Conservation (phyloP, 2,329 filamentous ascomycete species). For the Neospermospora avenae region DNA sequence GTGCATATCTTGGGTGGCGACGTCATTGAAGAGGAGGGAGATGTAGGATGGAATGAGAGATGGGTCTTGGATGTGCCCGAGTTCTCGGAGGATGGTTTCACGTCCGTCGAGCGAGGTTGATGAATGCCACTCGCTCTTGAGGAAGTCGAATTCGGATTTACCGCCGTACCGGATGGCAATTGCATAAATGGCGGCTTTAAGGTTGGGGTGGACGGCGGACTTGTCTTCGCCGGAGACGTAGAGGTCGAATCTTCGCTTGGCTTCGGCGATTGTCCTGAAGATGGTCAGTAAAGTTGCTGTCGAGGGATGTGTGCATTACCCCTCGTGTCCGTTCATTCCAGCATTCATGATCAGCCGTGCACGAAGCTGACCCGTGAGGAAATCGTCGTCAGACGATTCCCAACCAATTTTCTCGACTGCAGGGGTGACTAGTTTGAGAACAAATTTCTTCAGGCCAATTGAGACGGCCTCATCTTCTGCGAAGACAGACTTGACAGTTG, state of each 20-base stretch:
- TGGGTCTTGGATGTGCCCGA: constrained; percentile 65
- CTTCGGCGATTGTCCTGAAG: constrained; percentile 64
- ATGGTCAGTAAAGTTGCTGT: constrained; percentile 24
- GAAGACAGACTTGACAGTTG: constrained; percentile 80
- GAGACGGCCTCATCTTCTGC: constrained; percentile 69
- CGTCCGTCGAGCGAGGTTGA: constrained; percentile 88
- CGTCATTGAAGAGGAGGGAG: constrained; percentile 77
- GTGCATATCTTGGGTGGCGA: constrained; percentile 85
- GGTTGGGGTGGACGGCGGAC: constrained; percentile 72
- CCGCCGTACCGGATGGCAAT: constrained; percentile 73
- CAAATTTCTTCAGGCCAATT: constrained; percentile 73
- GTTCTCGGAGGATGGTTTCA: constrained; percentile 73
- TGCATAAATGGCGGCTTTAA: constrained; percentile 77
- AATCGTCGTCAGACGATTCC: constrained; percentile 78
- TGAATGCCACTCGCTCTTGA: constrained; percentile 81
- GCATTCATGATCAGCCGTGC: constrained; percentile 76
- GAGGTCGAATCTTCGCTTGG: constrained; percentile 73
- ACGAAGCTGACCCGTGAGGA: constrained; percentile 76
- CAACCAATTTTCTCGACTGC: constrained; percentile 81
- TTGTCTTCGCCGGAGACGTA: constrained; percentile 65
- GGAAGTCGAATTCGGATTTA: constrained; percentile 63
- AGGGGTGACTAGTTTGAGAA: constrained; percentile 69
- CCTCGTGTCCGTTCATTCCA: constrained; percentile 71
- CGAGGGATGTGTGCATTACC: constrained; percentile 45
- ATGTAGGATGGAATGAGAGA: constrained; percentile 66